Base-by-base conservation (phyloP, 768 basidiomycete species). In the Porphyrellus cyaneotinctus region DNA sequence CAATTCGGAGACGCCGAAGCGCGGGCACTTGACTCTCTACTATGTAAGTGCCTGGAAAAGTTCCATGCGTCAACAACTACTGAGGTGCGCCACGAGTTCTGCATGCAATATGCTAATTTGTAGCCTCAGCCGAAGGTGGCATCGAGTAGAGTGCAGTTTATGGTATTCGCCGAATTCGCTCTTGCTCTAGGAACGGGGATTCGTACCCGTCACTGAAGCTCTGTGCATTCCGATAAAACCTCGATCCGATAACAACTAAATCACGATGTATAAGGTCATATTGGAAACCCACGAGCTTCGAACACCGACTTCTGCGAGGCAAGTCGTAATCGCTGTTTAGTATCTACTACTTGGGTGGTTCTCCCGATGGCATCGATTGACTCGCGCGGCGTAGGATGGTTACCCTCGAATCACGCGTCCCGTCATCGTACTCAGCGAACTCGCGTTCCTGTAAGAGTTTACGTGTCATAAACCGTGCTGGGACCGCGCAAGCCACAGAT, bases 321-420 rank as follows among this genome's bases (percentile, higher is more conserved):
- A 50, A 47, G 46, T 45, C 53, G 49, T 54, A 44, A 60, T 63
- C 51, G 52, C 35, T 56, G 49, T 36, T 53, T n/a, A n/a, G 30
- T 51, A 28, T 52, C 52, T 39, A 43, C 39, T 10, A 37, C 44
- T 22, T 20, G 15, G 22, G 44, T 24, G 53, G 54, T 65, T 64
- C 64, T 52, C 58, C 65, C 63, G 60, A 65, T 65, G 63, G 60
- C 64, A 66, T 67, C 60, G 65, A 67, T 60, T 63, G 55, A 58
- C 55, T 58, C 31, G 50, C 42, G 63, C 57, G 56, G 58, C 46
- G 53, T 52, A 41, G 49, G 49, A 37, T 30, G 15, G 52, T 51
- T 54, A 67, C 65, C 65, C 67, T 67, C 60, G 64, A 67, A 67
- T 70, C 66, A 53, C 35, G 35, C 43, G 35, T 48, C 60, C 49